These are phyloP conservation scores for Diaporthe velutina DNA, from an alignment of 2,329 filamentous ascomycete genomes.

Conservation along the genomic window DNA sequence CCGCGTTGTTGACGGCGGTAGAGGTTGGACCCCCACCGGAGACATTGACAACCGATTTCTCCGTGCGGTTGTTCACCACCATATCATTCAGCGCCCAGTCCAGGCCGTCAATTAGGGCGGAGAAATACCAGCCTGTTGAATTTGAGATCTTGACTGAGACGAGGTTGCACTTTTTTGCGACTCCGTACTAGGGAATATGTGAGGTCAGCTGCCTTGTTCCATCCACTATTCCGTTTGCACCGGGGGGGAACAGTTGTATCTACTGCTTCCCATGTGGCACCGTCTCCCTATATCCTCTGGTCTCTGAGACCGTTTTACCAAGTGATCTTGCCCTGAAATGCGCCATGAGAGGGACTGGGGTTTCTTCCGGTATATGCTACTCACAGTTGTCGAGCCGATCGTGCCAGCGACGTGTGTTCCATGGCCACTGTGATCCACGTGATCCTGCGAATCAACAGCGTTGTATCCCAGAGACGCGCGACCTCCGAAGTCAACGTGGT, in stretches of 20 bases:
- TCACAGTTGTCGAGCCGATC: conserved; percentile 40
- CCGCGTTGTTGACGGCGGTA: conserved; percentile 1
- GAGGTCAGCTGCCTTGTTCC: background rate
- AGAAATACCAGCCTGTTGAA: background rate
- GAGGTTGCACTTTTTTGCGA: conserved; percentile 1
- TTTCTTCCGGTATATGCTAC: background rate
- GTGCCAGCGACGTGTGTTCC: conserved; percentile 53
- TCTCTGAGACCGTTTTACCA: background rate
- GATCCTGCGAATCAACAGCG: conserved; percentile 40
- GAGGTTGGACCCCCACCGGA: background rate
- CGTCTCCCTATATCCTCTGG: background rate
- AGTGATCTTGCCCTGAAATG: background rate
- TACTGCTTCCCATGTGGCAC: background rate
- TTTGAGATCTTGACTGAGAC: conserved; percentile 14
- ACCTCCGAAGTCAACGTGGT: conserved; percentile 50
- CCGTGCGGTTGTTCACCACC: background rate
- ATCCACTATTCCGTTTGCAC: background rate
- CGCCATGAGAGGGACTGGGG: background rate
- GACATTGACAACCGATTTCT: conserved; percentile 12
- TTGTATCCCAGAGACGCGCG: conserved; percentile 49
- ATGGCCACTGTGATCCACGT: conserved; percentile 46
- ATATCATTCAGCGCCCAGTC: conserved; percentile 2
- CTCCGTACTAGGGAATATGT: background rate
- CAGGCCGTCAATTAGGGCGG: background rate
- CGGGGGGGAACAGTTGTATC: background rate